Evolutionary conservation across 345 rosid genomes (phyloP).

Genomic region (Triadica sebifera): DNA sequence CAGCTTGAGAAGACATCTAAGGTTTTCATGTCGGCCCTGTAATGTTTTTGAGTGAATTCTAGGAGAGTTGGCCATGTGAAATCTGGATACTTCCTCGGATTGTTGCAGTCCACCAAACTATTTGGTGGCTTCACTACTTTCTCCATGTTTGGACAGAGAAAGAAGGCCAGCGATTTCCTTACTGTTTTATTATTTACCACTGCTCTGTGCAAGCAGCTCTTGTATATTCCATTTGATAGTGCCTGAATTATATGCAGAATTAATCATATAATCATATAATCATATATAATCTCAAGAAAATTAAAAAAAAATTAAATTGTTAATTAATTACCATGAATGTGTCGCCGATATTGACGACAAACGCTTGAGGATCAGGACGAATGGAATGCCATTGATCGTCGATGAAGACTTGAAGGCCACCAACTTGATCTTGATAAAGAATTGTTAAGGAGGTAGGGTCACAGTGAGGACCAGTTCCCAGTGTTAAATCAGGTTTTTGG

Average conservation of each 20-base stretch:
- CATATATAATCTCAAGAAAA: too few relatives aligned
- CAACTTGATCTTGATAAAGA: constrained; percentile 89
- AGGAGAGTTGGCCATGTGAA: constrained; percentile 72
- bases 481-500: constrained; percentile 80
- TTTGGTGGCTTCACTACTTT: constrained; percentile 77
- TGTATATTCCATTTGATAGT: constrained; percentile 76
- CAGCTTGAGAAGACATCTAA: constrained; percentile 59
- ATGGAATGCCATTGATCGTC: constrained; percentile 76
- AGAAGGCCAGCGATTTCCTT: constrained; percentile 92
- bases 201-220: constrained; percentile 93
- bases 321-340: constrained; percentile 68
- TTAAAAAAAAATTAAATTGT: too few relatives aligned
- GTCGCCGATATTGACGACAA: constrained; percentile 94
- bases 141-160: constrained; percentile 75
- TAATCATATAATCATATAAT: too few relatives aligned
- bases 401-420: constrained; percentile 85
- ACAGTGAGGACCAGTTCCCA: constrained; percentile 99
- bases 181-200: constrained; percentile 69
- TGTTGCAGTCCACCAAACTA: constrained; percentile 44
- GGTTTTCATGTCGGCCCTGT: constrained; percentile 87
- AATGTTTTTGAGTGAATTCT: constrained; percentile 79
- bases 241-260: constrained; percentile 44
- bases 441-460: constrained; percentile 98
- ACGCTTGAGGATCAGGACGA: constrained; percentile 64
- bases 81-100: constrained; percentile 73